phyloP scores from a whole-genome alignment of 306 rosid genomes.

The Prunus salicina region DNA sequence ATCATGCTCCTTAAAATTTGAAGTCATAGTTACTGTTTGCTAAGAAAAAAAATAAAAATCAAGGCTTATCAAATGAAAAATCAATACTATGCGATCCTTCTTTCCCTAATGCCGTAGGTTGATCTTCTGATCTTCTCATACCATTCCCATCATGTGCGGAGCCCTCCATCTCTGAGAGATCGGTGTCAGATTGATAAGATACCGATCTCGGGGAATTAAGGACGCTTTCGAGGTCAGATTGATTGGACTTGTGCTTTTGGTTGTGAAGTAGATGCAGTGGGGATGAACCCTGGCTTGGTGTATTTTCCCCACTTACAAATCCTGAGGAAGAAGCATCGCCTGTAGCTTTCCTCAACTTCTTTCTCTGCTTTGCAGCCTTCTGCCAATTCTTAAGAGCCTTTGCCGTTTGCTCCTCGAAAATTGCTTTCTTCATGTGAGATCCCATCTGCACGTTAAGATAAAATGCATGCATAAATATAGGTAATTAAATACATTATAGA shows the following conservation, averaged over 20 bases:
- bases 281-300: constrained; percentile 60
- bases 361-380: constrained; percentile 40
- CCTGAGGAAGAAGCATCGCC: constrained; percentile 26
- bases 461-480: neutral
- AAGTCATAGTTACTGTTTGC: neutral
- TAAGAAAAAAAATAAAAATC: neutral
- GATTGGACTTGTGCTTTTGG: constrained; percentile 29
- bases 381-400: constrained; percentile 71
- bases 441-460: constrained; percentile 49
- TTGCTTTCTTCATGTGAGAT: constrained; percentile 63
- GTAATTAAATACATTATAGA: neutral
- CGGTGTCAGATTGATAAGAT: constrained; percentile 51
- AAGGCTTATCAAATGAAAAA: constrained; percentile 52
- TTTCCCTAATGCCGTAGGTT: neutral
- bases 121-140: neutral
- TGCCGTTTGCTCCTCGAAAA: constrained; percentile 68
- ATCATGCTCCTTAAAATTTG: neutral
- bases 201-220: constrained; percentile 38
- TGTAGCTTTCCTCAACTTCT: constrained; percentile 32
- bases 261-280: constrained; percentile 54
- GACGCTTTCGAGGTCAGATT: constrained; percentile 34
- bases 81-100: constrained; percentile 26
- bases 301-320: constrained; percentile 49
- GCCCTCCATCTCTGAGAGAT: constrained; percentile 38
- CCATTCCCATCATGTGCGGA: constrained; percentile 4